These are phyloP conservation scores for Lachnellula hyalina DNA, from an alignment of 2,329 filamentous ascomycete genomes.

Conservation along the genomic window DNA sequence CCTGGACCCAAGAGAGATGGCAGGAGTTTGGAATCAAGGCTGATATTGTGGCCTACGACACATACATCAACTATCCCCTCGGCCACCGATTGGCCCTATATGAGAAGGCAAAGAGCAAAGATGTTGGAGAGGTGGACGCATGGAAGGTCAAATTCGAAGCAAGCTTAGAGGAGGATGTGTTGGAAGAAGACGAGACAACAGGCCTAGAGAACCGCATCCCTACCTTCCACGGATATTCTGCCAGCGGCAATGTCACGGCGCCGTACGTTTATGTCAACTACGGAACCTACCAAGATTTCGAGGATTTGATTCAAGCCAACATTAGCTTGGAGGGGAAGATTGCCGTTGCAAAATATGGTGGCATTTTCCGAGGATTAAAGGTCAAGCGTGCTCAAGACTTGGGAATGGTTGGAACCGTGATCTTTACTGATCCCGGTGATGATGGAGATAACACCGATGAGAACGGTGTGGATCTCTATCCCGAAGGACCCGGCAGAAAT, in stretches of 20 bases:
- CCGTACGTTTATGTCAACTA: constrained; percentile 88
- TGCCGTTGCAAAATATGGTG: constrained; percentile 78
- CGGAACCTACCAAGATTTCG: constrained; percentile 79
- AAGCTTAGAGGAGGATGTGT: constrained; percentile 73
- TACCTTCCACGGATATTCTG: constrained; percentile 92
- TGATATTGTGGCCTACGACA: constrained; percentile 64
- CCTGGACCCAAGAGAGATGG: constrained; percentile 71
- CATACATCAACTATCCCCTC: constrained; percentile 72
- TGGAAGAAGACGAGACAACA: constrained; percentile 78
- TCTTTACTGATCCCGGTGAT: constrained; percentile 86
- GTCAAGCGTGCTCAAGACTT: constrained; percentile 88
- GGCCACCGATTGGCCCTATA: constrained; percentile 65
- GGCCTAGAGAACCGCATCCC: constrained; percentile 68
- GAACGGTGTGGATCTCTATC: constrained; percentile 75
- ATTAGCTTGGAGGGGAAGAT: constrained; percentile 79
- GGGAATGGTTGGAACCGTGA: constrained; percentile 77
- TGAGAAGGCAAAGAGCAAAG: constrained; percentile 38
- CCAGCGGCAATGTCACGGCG: constrained; percentile 84
- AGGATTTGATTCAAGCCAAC: constrained; percentile 71
- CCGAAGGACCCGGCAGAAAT: constrained; percentile 79
- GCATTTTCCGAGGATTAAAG: constrained; percentile 84
- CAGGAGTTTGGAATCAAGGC: constrained; percentile 63
- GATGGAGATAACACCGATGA: constrained; percentile 77
- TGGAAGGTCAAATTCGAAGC: constrained; percentile 75
- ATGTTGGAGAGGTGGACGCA: constrained; percentile 36